These are phyloP conservation scores for Suillus bovinus DNA, from an alignment of 768 basidiomycete species.

Conservation along the genomic window DNA sequence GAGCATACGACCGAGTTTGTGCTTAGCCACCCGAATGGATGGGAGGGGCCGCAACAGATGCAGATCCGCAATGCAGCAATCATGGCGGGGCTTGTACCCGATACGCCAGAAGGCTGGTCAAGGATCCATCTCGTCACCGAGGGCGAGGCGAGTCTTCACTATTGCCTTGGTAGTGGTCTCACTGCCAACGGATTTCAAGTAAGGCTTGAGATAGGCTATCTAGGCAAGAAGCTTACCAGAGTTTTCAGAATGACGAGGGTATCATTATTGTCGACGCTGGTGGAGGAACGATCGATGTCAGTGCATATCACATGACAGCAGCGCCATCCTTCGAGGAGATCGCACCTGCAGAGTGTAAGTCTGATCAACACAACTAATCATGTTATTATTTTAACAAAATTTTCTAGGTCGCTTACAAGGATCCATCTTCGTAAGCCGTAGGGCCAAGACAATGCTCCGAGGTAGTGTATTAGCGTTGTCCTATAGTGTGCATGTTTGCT, in stretches of 20 bases:
- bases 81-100: constrained; percentile 39
- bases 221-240: constrained; percentile 1
- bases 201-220: neutral
- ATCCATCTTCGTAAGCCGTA: constrained; percentile 50
- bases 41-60: constrained; percentile 45
- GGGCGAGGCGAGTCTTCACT: constrained; percentile 56
- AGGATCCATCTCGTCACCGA: constrained; percentile 50
- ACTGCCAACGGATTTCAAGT: constrained; percentile 30
- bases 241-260: constrained; percentile 42
- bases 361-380: neutral
- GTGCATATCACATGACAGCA: constrained; percentile 48
- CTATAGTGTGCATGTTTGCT: neutral
- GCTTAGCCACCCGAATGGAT: constrained; percentile 49
- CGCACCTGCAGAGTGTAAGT: constrained; percentile 44
- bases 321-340: constrained; percentile 47
- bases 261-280: constrained; percentile 62
- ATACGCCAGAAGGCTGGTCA: constrained; percentile 35
- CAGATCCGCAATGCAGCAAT: constrained; percentile 47
- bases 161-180: constrained; percentile 41
- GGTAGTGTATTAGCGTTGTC: constrained; percentile 25
- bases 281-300: constrained; percentile 62
- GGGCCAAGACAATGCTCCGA: constrained; percentile 40
- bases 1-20: constrained; percentile 44
- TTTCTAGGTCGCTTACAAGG: constrained; percentile 48
- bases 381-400: constrained; percentile 7